Evolutionary conservation across 805 yeast species (phyloP).

Genomic region (Zygosaccharomyces siamensis): DNA sequence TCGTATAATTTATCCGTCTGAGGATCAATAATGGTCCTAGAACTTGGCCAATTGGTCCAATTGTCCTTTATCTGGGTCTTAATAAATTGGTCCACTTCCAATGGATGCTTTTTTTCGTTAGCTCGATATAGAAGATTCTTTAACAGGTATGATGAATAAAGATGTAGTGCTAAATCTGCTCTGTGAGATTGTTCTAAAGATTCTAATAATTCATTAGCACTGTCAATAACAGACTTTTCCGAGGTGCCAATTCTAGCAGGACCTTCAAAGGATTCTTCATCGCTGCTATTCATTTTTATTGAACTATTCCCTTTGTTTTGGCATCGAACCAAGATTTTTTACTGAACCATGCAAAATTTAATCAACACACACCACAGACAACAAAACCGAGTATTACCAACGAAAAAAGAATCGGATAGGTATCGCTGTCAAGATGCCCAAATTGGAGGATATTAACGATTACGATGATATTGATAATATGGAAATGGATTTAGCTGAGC

Average conservation of each 20-base stretch:
- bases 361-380: background rate
- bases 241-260: background rate
- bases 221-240: slow-evolving; percentile 14
- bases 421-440: slow-evolving; percentile 48
- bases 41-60: slow-evolving; percentile 63
- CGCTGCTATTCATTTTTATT: slow-evolving; percentile 1
- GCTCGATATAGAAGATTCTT: slow-evolving; percentile 26
- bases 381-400: background rate
- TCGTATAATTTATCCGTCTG: slow-evolving; percentile 25
- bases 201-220: slow-evolving; percentile 33
- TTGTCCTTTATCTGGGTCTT: slow-evolving; percentile 33
- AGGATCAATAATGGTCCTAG: slow-evolving; percentile 30
- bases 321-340: background rate
- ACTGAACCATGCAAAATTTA: background rate
- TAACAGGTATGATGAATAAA: slow-evolving; percentile 51
- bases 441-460: slow-evolving; percentile 66
- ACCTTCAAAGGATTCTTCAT: background rate
- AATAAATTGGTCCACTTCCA: slow-evolving; percentile 36
- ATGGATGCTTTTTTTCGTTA: slow-evolving; percentile 24
- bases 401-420: background rate
- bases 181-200: slow-evolving; percentile 47
- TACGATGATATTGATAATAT: slow-evolving; percentile 84
- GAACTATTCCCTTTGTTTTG: background rate
- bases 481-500: slow-evolving; percentile 91
- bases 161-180: slow-evolving; percentile 57